Percentiles rank a stretch among this genome's conserved stretches.
Evolutionary conservation across 108 stramenopile genomes (phyloP).

Genomic region (Epithemia pelagica): DNA sequence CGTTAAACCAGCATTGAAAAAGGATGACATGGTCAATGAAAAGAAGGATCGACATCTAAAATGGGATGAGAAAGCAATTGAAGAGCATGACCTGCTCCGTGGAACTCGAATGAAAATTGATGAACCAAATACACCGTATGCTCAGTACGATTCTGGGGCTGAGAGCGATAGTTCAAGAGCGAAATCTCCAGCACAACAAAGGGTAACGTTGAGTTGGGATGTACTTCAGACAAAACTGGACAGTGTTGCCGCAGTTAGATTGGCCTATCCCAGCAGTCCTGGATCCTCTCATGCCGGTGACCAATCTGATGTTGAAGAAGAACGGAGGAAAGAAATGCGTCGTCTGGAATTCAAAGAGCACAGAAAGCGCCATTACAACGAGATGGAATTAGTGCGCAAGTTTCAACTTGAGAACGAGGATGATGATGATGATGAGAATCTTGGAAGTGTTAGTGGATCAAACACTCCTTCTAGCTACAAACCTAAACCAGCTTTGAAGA

Average conservation of each 20-base stretch:
- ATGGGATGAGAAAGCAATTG: slow-evolving; percentile 83
- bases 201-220: slow-evolving; percentile 39
- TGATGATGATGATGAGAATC: slow-evolving; percentile 34
- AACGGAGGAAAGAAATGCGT: slow-evolving; percentile 43
- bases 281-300: slow-evolving; percentile 10
- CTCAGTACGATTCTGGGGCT: slow-evolving; percentile 64
- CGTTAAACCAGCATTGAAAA: slow-evolving; percentile 20
- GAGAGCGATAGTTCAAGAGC: slow-evolving; percentile 38
- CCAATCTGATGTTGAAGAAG: slow-evolving; percentile 30
- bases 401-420: slow-evolving; percentile 58
- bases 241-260: slow-evolving; percentile 56
- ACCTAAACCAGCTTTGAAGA: slow-evolving; percentile 19
- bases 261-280: slow-evolving; percentile 36
- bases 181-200: slow-evolving; percentile 38
- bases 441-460: background rate
- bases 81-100: slow-evolving; percentile 77
- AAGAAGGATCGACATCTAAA: slow-evolving; percentile 40
- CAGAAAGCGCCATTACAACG: slow-evolving; percentile 86
- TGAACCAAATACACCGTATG: slow-evolving; percentile 83
- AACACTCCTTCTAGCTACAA: background rate
- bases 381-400: slow-evolving; percentile 71
- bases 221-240: slow-evolving; percentile 58
- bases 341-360: slow-evolving; percentile 56
- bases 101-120: slow-evolving; percentile 89
- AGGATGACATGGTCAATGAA: slow-evolving; percentile 10